phyloP scores from a whole-genome alignment of 208 protist genomes.

The Leptomonas pyrrhocoris region DNA sequence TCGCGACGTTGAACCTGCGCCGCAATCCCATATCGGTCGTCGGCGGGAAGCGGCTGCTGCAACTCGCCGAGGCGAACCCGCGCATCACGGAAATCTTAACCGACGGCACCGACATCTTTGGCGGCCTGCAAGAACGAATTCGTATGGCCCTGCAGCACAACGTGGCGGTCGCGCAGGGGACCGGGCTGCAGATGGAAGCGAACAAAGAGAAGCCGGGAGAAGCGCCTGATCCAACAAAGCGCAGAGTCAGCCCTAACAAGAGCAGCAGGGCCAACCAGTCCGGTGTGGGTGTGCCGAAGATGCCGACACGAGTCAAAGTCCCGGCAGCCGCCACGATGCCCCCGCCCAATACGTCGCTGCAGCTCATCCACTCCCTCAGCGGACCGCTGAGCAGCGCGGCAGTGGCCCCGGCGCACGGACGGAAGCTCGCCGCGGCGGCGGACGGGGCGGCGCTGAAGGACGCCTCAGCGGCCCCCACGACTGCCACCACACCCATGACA shows the following conservation, averaged over 20 bases:
- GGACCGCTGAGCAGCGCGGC: neutral
- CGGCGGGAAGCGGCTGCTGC: constrained; percentile 75
- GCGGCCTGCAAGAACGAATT: constrained; percentile 73
- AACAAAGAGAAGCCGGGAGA: constrained; percentile 6
- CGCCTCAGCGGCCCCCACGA: neutral
- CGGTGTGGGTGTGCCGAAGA: neutral
- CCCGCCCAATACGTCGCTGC: constrained; percentile 18
- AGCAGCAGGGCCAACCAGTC: neutral
- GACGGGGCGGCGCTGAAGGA: neutral
- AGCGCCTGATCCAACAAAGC: neutral
- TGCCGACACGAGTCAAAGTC: neutral
- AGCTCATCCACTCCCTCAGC: constrained; percentile 8
- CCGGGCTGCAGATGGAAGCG: constrained; percentile 25
- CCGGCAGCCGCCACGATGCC: constrained; percentile 6
- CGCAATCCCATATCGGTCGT: constrained; percentile 82
- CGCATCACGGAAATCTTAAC: constrained; percentile 75
- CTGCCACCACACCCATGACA: neutral
- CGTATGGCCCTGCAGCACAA: constrained; percentile 50
- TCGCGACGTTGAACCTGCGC: constrained; percentile 68
- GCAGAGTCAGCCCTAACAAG: neutral
- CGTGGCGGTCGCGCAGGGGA: constrained; percentile 11
- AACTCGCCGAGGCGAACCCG: constrained; percentile 72
- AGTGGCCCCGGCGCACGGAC: neutral
- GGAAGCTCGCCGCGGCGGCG: neutral
- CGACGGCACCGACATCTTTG: constrained; percentile 79